Conservation (phyloP, 2,329 filamentous ascomycete genomes). For the Ascochyta viciae-villosae region DNA sequence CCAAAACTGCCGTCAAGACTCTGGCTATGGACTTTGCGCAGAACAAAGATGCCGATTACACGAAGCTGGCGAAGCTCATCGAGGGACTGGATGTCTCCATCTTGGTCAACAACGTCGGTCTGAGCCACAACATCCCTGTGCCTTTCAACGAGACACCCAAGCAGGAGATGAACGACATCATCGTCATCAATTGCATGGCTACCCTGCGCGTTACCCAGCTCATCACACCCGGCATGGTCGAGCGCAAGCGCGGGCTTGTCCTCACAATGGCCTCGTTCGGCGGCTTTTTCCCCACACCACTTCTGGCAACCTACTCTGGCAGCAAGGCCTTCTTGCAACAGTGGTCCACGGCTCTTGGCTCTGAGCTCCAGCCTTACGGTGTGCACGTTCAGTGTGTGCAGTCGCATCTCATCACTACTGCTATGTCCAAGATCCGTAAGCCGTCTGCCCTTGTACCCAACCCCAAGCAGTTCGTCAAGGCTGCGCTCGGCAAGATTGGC, state of each 20-base stretch:
- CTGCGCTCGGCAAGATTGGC: slow-evolving; percentile 81
- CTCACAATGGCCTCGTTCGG: slow-evolving; percentile 98
- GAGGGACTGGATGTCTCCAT: slow-evolving; percentile 81
- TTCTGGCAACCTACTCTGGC: slow-evolving; percentile 94
- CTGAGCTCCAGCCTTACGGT: slow-evolving; percentile 80
- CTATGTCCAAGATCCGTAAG: slow-evolving; percentile 95
- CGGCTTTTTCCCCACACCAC: slow-evolving; percentile 88
- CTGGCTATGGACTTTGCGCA: slow-evolving; percentile 91
- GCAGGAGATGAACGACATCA: slow-evolving; percentile 85
- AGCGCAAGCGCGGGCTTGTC: slow-evolving; percentile 85
- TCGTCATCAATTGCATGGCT: slow-evolving; percentile 92
- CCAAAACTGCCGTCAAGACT: slow-evolving; percentile 72
- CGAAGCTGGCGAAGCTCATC: slow-evolving; percentile 71
- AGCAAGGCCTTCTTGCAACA: slow-evolving; percentile 98
- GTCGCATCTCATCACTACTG: slow-evolving; percentile 90
- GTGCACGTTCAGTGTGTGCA: slow-evolving; percentile 91
- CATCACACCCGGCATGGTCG: slow-evolving; percentile 82
- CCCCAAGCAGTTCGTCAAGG: slow-evolving; percentile 80
- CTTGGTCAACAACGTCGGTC: slow-evolving; percentile 95
- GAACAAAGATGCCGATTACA: slow-evolving; percentile 82
- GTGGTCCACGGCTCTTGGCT: slow-evolving; percentile 86
- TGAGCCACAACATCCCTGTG: slow-evolving; percentile 91
- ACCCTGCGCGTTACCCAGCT: slow-evolving; percentile 89
- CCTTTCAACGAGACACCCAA: slow-evolving; percentile 81
- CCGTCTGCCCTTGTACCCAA: slow-evolving; percentile 79